These are phyloP conservation scores for Sporisorium exsertum DNA, from an alignment of 1,284 basidiomycete genomes.

Conservation along the genomic window DNA sequence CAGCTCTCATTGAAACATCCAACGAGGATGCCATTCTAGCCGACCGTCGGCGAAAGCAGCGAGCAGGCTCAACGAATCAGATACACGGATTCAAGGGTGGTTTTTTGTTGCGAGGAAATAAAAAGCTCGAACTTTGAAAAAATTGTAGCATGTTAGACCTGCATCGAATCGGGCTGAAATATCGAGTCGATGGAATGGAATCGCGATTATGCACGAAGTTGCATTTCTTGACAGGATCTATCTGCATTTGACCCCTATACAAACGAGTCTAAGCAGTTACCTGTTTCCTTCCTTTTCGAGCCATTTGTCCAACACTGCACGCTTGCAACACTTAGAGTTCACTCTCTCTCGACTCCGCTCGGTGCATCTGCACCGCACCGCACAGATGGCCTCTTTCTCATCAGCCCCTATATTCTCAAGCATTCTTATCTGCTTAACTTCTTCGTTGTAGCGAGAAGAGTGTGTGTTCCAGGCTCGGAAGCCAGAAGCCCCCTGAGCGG, in stretches of 20 bases:
- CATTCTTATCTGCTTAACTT: neutral
- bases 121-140: neutral
- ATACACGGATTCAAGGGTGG: slow-evolving; percentile 19
- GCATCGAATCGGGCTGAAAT: neutral
- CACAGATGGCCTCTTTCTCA: slow-evolving; percentile 1
- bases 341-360: neutral
- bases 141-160: neutral
- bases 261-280: neutral
- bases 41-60: slow-evolving; percentile 23
- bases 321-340: slow-evolving; percentile 5
- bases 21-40: neutral
- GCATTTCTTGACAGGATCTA: slow-evolving; percentile 33
- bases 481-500: neutral
- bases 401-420: neutral
- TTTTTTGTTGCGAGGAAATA: neutral
- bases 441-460: neutral
- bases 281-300: slow-evolving; percentile 6
- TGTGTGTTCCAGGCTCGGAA: neutral
- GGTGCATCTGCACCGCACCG: neutral
- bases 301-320: neutral
- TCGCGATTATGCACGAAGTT: slow-evolving; percentile 28
- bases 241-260: slow-evolving; percentile 22
- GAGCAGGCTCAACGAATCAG: slow-evolving; percentile 21
- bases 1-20: neutral
- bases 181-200: slow-evolving; percentile 2